Percentiles rank a stretch among this genome's conserved stretches.
Evolutionary conservation across 148 eudicot genomes (phyloP).

Genomic region (Spergularia bocconei): DNA sequence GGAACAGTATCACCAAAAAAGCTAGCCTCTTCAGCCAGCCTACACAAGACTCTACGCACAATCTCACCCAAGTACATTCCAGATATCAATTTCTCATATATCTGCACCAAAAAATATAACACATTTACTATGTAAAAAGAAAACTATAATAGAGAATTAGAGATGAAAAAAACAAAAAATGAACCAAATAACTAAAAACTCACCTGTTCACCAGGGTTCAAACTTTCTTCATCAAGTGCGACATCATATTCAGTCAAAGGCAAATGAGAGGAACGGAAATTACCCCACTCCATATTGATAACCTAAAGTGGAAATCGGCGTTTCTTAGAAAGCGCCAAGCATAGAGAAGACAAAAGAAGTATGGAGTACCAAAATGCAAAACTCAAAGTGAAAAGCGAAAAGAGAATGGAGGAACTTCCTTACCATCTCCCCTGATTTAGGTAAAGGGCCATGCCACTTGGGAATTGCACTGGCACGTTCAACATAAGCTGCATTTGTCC

Average conservation of each 20-base stretch:
- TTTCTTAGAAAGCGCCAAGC: background rate
- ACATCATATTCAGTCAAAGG: constrained; percentile 72
- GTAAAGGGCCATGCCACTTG: constrained; percentile 82
- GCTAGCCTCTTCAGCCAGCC: constrained; percentile 81
- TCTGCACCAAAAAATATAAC: constrained; percentile 35
- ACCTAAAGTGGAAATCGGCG: constrained; percentile 41
- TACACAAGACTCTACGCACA: constrained; percentile 68
- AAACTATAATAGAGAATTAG: background rate
- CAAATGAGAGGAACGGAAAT: constrained; percentile 75
- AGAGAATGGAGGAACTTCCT: constrained; percentile 10
- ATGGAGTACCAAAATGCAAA: background rate
- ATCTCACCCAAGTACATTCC: constrained; percentile 98
- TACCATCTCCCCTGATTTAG: constrained; percentile 90
- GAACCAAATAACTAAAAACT: background rate
- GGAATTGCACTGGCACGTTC: constrained; percentile 91
- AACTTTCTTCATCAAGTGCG: constrained; percentile 68
- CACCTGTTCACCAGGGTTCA: constrained; percentile 92
- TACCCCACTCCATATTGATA: constrained; percentile 96
- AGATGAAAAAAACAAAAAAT: background rate
- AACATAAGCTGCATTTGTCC: constrained; percentile 98
- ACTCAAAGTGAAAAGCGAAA: background rate
- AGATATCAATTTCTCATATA: constrained; percentile 87
- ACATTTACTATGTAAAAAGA: background rate
- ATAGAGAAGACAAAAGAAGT: constrained; percentile 4
- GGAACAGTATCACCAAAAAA: constrained; percentile 85